These are phyloP conservation scores for Zostera marina DNA, from an alignment of 116 monocot genomes.

Conservation along the genomic window DNA sequence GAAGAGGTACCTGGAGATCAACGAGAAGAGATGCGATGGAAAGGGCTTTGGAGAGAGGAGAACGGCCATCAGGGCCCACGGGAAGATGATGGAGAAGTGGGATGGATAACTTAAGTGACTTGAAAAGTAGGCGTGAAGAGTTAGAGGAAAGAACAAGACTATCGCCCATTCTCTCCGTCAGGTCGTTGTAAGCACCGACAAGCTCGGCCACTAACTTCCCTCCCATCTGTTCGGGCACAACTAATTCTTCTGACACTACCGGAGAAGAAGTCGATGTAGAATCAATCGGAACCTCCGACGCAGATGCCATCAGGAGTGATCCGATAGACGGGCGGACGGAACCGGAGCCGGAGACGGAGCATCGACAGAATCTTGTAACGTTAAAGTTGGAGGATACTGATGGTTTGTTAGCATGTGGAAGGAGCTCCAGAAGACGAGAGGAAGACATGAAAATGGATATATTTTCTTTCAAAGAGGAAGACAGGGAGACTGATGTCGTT, in stretches of 20 bases:
- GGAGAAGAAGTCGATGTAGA: too few species aligned
- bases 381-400: too few species aligned
- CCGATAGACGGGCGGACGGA: too few species aligned
- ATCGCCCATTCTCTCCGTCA: constrained; percentile 76
- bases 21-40: background rate
- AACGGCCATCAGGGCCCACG: constrained; percentile 20
- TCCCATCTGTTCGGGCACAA: constrained; percentile 29
- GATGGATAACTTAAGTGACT: constrained; percentile 59
- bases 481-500: too few species aligned
- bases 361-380: too few species aligned
- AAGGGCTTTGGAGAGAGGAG: constrained; percentile 45
- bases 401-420: too few species aligned
- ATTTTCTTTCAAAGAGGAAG: too few species aligned
- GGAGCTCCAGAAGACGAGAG: too few species aligned
- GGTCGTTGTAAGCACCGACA: constrained; percentile 77
- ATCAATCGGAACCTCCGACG: too few species aligned
- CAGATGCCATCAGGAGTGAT: too few species aligned
- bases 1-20: background rate
- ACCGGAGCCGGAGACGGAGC: too few species aligned
- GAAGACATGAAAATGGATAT: too few species aligned
- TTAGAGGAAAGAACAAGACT: constrained; percentile 28
- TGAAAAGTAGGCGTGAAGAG: constrained; percentile 47
- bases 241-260: background rate
- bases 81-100: constrained; percentile 37
- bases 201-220: constrained; percentile 85